phyloP scores from a whole-genome alignment of 306 rosid species.

The Clitoria ternatea region DNA sequence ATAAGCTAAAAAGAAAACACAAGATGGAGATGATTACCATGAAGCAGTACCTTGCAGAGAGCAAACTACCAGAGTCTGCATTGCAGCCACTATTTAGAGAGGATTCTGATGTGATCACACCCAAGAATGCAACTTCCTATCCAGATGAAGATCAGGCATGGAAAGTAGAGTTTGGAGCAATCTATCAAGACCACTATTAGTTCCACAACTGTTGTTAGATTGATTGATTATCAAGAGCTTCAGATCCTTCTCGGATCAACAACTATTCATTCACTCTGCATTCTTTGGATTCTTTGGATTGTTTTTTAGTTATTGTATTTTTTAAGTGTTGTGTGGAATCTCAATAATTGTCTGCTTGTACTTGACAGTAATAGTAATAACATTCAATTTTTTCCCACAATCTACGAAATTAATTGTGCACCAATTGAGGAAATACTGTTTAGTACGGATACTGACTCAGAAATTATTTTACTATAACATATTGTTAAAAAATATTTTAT shows the following conservation, averaged over 20 bases:
- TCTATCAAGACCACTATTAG: conserved; percentile 82
- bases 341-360: background rate
- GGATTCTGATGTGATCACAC: conserved; percentile 49
- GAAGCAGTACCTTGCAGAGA: conserved; percentile 91
- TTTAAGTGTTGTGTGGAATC: background rate
- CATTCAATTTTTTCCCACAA: too few relatives aligned
- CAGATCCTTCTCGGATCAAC: conserved; percentile 47
- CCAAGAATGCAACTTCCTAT: conserved; percentile 28
- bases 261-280: conserved; percentile 15
- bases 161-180: conserved; percentile 97
- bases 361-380: background rate
- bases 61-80: conserved; percentile 86
- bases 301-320: conserved; percentile 2
- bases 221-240: background rate
- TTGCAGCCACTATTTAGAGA: conserved; percentile 55
- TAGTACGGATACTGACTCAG: too few relatives aligned
- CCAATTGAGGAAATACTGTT: too few relatives aligned
- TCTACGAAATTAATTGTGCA: too few relatives aligned
- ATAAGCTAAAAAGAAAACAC: conserved; percentile 80
- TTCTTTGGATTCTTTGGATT: conserved; percentile 13
- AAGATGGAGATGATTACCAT: conserved; percentile 92
- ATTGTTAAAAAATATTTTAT: too few relatives aligned
- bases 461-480: too few relatives aligned
- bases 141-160: conserved; percentile 80
- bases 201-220: background rate